phyloP scores from a whole-genome alignment of 1,139 yeast species.

The Suhomyces maxii region DNA sequence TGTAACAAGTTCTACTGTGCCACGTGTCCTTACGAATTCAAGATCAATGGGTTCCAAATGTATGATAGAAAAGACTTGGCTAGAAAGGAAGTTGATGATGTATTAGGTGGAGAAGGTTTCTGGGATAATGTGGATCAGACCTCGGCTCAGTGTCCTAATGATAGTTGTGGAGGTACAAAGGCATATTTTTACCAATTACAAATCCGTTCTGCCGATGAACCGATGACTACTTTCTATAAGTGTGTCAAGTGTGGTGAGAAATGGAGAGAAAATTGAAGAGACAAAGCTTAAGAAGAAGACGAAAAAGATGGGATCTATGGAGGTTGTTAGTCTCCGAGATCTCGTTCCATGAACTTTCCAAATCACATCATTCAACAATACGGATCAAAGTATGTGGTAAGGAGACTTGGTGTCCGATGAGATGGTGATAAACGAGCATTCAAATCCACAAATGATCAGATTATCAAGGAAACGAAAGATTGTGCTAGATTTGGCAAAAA shows the following conservation, averaged over 20 bases:
- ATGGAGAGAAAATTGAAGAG: conserved; percentile 85
- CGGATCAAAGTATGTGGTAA: too few species aligned
- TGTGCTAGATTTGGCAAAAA: too few species aligned
- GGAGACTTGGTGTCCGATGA: too few species aligned
- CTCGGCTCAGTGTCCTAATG: conserved; percentile 84
- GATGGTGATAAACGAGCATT: too few species aligned
- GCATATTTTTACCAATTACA: conserved; percentile 97
- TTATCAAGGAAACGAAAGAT: too few species aligned
- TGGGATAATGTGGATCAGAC: conserved; percentile 98
- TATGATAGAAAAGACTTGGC: conserved; percentile 81
- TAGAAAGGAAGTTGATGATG: conserved; percentile 92
- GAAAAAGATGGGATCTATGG: background rate
- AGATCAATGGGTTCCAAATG: conserved; percentile 78
- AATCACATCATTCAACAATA: too few species aligned
- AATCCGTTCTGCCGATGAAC: conserved; percentile 87
- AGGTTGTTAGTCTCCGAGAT: too few species aligned
- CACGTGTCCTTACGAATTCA: conserved; percentile 93
- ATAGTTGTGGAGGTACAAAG: conserved; percentile 80
- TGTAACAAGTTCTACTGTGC: conserved; percentile 72
- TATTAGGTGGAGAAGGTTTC: conserved; percentile 94
- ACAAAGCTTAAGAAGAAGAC: background rate
- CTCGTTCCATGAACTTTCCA: too few species aligned
- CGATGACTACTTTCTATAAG: conserved; percentile 95
- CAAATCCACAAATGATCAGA: too few species aligned
- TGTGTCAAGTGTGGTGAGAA: conserved; percentile 92